phyloP scores from a whole-genome alignment of 495 filamentous ascomycete species.

The Diplogelasinospora grovesii region DNA sequence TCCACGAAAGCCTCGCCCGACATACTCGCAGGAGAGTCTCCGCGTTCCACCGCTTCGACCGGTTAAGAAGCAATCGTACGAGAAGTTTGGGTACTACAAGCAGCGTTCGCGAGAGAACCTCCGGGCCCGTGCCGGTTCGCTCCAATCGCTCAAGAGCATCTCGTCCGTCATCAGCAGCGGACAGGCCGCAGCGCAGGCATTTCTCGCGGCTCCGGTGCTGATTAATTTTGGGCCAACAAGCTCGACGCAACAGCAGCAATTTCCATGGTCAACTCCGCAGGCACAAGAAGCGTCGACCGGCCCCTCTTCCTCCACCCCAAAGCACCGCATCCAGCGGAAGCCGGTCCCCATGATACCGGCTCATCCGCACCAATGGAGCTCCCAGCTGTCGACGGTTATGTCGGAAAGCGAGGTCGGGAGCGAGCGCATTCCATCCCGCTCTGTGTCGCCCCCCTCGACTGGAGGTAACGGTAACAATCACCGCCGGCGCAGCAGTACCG shows the following conservation, averaged over 20 bases:
- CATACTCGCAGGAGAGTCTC: constrained; percentile 50
- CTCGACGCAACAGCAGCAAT: constrained; percentile 8
- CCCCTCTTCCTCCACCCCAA: constrained; percentile 16
- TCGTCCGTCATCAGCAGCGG: constrained; percentile 36
- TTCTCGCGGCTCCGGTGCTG: constrained; percentile 24
- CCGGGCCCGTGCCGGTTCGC: constrained; percentile 39
- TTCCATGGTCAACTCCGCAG: constrained; percentile 22
- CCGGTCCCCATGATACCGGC: constrained; percentile 28
- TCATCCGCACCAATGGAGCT: constrained; percentile 57
- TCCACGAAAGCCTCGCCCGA: constrained; percentile 23
- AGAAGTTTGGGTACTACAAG: constrained; percentile 41
- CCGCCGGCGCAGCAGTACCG: constrained; percentile 30
- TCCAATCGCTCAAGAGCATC: constrained; percentile 41
- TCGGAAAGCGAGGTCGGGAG: constrained; percentile 54
- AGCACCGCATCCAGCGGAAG: constrained; percentile 9
- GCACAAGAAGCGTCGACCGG: constrained; percentile 14
- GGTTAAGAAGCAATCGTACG: constrained; percentile 37
- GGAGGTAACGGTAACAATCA: constrained; percentile 16
- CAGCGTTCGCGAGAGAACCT: constrained; percentile 42
- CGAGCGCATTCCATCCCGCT: constrained; percentile 30
- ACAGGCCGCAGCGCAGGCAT: constrained; percentile 34
- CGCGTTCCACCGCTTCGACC: constrained; percentile 43
- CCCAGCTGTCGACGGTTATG: constrained; percentile 66
- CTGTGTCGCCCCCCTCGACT: constrained; percentile 33
- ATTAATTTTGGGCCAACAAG: constrained; percentile 15